Percentiles rank a stretch among this genome's conserved stretches.
Evolutionary conservation across 1,139 yeast genomes (phyloP).

Genomic region (Candida sojae): DNA sequence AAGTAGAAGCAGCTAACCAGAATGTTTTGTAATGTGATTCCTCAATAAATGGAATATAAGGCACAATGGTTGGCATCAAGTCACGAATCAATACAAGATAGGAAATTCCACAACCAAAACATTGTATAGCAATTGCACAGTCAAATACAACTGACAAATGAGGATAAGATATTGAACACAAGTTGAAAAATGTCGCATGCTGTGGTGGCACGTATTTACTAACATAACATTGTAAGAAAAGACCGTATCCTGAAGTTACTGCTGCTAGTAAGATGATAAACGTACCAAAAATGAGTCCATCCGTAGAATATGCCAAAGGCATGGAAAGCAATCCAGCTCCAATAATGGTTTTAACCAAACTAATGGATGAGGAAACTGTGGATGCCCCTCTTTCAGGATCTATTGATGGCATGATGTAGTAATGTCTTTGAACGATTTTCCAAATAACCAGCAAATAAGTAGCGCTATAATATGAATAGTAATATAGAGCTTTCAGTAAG

Average conservation of each 20-base stretch:
- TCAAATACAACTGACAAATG: slow-evolving; percentile 81
- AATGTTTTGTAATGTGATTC: slow-evolving; percentile 27
- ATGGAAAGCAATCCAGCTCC: slow-evolving; percentile 95
- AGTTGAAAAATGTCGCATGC: slow-evolving; percentile 80
- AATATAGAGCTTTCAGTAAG: too few species aligned
- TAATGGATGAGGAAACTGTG: slow-evolving; percentile 54
- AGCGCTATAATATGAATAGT: too few species aligned
- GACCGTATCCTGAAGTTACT: slow-evolving; percentile 74
- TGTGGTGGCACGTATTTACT: slow-evolving; percentile 70
- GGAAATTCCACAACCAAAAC: slow-evolving; percentile 54
- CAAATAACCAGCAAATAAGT: too few species aligned
- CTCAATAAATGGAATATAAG: slow-evolving; percentile 23
- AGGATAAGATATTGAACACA: slow-evolving; percentile 86
- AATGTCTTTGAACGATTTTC: not conserved
- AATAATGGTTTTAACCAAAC: slow-evolving; percentile 68
- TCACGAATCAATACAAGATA: slow-evolving; percentile 50
- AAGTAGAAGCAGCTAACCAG: slow-evolving; percentile 39
- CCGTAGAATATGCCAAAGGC: slow-evolving; percentile 87
- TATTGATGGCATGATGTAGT: slow-evolving; percentile 13
- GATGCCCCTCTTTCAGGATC: slow-evolving; percentile 24
- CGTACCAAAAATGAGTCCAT: slow-evolving; percentile 74
- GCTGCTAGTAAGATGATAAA: slow-evolving; percentile 72
- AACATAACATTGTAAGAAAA: slow-evolving; percentile 75
- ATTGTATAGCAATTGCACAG: slow-evolving; percentile 82
- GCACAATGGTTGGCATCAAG: slow-evolving; percentile 43